Base-by-base conservation (phyloP, 1,284 basidiomycete species). In the Cutaneotrichosporon sp. region DNA sequence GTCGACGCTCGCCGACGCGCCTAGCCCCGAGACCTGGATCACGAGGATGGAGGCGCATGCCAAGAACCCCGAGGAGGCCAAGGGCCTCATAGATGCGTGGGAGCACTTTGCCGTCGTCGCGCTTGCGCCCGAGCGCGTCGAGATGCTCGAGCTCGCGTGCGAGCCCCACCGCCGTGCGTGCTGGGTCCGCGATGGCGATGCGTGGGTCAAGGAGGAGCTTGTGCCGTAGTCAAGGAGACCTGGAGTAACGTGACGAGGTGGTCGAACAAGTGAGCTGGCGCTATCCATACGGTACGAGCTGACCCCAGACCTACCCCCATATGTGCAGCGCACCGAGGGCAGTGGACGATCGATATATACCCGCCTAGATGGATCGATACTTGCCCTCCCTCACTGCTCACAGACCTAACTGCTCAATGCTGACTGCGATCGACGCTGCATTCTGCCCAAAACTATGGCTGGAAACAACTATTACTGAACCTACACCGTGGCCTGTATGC, bases 91-190 rank as follows among this genome's bases (percentile, higher is more conserved):
- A 16, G 34, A 42, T 27, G 78, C 75, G 4, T 64, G 65, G 36
- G 53, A 60, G 9, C 67, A 79, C 65, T 79, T 79, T 63, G 71
- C 73, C 3, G 63, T 80, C 25, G 63, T 80, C 34, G 75, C 73
- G 25, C 70, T 79, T 59, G 60, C 63, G 13, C 69, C 75, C 6
- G 64, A 68, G 14, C 67, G 59, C 2, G 73, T 74, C 42, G 78
- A 79, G 58, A 68, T 69, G 50, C 71, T 79, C 63, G 76, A 79
- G 61, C 73, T 80, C 25, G 72, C 72, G 49, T 60, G 67, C 5
- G 64, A 66, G 16, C 79, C 78, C 6, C 79, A 79, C 59, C 57
- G 62, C 24, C 60, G 76, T 6, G 73, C 70, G 8, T 69, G 70
- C 53, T 78, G 70, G 69, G 70, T 55, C 7, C 60, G 55, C 31